phyloP scores from a whole-genome alignment of 805 yeast genomes.

The Wickerhamiella azyma region DNA sequence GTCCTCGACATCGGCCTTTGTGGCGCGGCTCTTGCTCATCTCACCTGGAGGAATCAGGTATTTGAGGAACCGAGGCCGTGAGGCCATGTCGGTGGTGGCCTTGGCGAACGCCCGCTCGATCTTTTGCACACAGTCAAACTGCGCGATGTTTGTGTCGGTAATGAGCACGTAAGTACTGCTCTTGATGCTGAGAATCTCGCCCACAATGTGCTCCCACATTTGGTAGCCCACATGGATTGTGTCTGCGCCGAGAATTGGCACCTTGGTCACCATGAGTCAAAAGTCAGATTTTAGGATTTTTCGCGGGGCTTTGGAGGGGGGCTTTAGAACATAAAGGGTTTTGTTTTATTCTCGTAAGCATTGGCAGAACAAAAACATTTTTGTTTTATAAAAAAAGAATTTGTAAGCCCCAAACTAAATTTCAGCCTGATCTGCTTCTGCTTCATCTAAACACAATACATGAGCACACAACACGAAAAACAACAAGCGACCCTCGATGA shows the following conservation, averaged over 20 bases:
- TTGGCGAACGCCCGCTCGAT: slow-evolving; percentile 25
- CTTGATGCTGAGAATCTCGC: slow-evolving; percentile 46
- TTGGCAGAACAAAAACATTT: too few species aligned
- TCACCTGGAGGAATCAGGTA: slow-evolving; percentile 88
- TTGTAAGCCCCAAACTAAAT: not conserved
- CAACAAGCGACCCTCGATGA: slow-evolving; percentile 6
- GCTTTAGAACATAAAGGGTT: not conserved
- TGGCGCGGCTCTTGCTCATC: slow-evolving; percentile 70
- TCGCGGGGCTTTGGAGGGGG: not conserved
- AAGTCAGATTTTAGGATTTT: not conserved
- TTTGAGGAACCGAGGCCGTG: slow-evolving; percentile 40
- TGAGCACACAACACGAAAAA: not conserved
- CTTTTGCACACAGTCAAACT: slow-evolving; percentile 33
- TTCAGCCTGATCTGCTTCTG: not conserved
- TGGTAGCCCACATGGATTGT: slow-evolving; percentile 83
- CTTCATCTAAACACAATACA: not conserved
- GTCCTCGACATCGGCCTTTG: slow-evolving; percentile 90
- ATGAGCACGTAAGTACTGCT: slow-evolving; percentile 89
- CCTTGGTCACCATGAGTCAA: slow-evolving; percentile 28
- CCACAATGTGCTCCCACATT: slow-evolving; percentile 58
- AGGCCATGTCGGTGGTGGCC: not conserved
- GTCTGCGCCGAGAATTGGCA: slow-evolving; percentile 67
- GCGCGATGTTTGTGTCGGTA: slow-evolving; percentile 64
- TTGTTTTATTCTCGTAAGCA: not conserved
- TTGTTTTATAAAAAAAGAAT: not conserved